Evolutionary conservation across 768 basidiomycete species (phyloP).

Genomic region (Phylloporus sp.): DNA sequence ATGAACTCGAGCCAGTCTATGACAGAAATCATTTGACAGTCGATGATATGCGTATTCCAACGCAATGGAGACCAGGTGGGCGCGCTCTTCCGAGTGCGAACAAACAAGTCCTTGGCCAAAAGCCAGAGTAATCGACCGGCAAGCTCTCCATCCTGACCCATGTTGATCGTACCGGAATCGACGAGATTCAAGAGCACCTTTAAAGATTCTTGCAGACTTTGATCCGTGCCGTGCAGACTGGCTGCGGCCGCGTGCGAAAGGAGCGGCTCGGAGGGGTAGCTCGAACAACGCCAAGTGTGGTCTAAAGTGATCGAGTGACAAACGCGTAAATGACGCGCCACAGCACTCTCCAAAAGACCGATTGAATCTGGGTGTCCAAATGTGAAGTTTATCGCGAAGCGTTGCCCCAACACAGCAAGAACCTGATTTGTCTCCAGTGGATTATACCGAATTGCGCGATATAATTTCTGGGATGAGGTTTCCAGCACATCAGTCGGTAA

Average conservation of each 20-base stretch:
- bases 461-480: neutral
- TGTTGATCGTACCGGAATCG: neutral
- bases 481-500: neutral
- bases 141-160: neutral
- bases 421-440: neutral
- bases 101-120: neutral
- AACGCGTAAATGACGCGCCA: conserved; percentile 2
- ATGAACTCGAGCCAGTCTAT: conserved; percentile 2
- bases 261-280: conserved; percentile 16
- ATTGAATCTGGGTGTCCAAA: neutral
- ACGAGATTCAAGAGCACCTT: neutral
- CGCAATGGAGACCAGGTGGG: no score
- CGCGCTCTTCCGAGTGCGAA: neutral
- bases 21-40: conserved; percentile 6
- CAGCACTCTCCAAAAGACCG: neutral
- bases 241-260: conserved; percentile 6
- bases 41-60: neutral
- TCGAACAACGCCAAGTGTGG: conserved; percentile 2
- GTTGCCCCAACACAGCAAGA: neutral
- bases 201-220: neutral
- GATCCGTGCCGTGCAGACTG: neutral
- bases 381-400: neutral
- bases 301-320: neutral
- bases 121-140: neutral
- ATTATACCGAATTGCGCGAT: neutral